Evolutionary conservation across 2,329 filamentous ascomycete species (phyloP).

Genomic region (Hypoxylon sp.): DNA sequence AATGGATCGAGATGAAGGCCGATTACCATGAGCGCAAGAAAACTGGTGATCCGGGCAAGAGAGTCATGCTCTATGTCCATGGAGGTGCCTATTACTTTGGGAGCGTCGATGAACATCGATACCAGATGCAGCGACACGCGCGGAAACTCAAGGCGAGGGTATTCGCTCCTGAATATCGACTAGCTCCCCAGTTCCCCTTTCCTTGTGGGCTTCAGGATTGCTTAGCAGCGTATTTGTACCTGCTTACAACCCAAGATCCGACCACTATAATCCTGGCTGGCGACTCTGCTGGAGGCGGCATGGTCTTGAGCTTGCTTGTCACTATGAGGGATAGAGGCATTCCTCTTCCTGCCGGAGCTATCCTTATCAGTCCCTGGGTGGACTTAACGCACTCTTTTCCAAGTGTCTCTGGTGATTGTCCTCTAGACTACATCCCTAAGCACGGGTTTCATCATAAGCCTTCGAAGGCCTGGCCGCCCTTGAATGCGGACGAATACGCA

Average conservation of each 20-base stretch:
- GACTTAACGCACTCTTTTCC: constrained; percentile 97
- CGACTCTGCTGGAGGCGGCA: constrained; percentile 93
- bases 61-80: constrained; percentile 94
- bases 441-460: constrained; percentile 93
- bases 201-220: constrained; percentile 94
- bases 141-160: constrained; percentile 92
- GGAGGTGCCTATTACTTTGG: constrained; percentile 97
- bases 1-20: constrained; percentile 96
- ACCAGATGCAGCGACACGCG: constrained; percentile 96
- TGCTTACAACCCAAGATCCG: constrained; percentile 82
- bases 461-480: constrained; percentile 91
- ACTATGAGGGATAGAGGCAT: constrained; percentile 85
- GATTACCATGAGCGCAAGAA: constrained; percentile 82
- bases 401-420: constrained; percentile 80
- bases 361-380: constrained; percentile 95
- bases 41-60: constrained; percentile 70
- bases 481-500: constrained; percentile 80
- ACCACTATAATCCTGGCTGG: constrained; percentile 89
- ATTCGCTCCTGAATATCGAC: constrained; percentile 87
- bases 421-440: constrained; percentile 88
- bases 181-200: constrained; percentile 95
- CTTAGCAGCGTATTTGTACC: constrained; percentile 86
- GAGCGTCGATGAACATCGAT: constrained; percentile 96
- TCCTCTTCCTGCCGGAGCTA: constrained; percentile 88
- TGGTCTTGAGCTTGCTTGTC: constrained; percentile 86